phyloP scores from a whole-genome alignment of 2,329 filamentous ascomycete species.

The Clarireedia homoeocarpa region DNA sequence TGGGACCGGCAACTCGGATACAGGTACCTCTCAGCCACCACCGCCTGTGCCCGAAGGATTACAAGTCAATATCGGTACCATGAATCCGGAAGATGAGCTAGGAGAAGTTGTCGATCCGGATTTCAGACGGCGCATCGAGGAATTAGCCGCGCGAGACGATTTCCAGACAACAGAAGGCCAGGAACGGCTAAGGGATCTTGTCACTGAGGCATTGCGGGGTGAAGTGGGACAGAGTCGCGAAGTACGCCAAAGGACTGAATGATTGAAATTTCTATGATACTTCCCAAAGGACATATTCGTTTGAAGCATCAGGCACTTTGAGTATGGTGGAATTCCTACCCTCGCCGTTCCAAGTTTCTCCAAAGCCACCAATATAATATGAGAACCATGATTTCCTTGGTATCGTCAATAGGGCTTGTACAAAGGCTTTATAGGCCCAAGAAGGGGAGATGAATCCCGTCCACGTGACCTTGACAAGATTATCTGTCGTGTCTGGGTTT shows the following conservation, averaged over 20 bases:
- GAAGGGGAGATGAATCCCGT: constrained; percentile 47
- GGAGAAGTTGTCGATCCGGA: constrained; percentile 69
- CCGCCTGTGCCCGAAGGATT: constrained; percentile 69
- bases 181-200: constrained; percentile 65
- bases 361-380: constrained; percentile 44
- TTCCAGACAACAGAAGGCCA: constrained; percentile 78
- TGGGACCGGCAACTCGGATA: background rate
- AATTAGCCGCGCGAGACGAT: constrained; percentile 75
- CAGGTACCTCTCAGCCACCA: constrained; percentile 29
- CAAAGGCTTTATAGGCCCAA: constrained; percentile 44
- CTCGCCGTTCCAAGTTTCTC: constrained; percentile 36
- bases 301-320: constrained; percentile 39
- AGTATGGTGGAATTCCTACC: constrained; percentile 46
- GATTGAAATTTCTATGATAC: constrained; percentile 31
- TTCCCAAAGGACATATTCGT: constrained; percentile 56
- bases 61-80: constrained; percentile 67
- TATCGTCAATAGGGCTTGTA: constrained; percentile 38
- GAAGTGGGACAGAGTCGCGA: constrained; percentile 58
- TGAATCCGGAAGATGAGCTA: constrained; percentile 55
- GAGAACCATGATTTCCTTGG: constrained; percentile 46
- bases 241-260: constrained; percentile 54
- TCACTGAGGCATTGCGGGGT: constrained; percentile 71
- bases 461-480: constrained; percentile 49
- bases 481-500: constrained; percentile 11
- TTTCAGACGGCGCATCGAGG: constrained; percentile 79